Conservation (phyloP, 1,139 yeast genomes). For the Protomyces arabidopsidicola region DNA sequence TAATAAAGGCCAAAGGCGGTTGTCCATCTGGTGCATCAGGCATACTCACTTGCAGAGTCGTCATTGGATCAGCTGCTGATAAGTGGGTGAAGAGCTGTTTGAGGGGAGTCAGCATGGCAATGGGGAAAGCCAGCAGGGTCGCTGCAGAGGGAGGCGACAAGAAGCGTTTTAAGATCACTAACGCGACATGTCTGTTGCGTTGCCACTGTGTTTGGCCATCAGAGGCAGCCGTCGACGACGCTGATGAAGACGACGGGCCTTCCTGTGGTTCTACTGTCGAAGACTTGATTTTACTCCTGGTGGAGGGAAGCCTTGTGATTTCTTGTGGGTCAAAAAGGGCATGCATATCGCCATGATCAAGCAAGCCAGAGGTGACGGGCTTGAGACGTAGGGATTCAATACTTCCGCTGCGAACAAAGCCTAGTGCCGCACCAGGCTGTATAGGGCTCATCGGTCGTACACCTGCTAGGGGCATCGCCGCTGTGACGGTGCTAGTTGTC, state of each 20-base stretch:
- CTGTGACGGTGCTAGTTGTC: neutral
- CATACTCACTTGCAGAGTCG: constrained; percentile 35
- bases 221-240: neutral
- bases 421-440: constrained; percentile 8
- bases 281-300: constrained; percentile 1
- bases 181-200: constrained; percentile 21
- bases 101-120: constrained; percentile 82
- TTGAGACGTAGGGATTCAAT: neutral
- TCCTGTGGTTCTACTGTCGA: neutral
- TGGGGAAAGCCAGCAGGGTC: constrained; percentile 55
- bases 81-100: constrained; percentile 66
- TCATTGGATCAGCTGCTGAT: constrained; percentile 35
- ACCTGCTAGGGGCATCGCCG: neutral
- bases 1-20: constrained; percentile 77
- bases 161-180: constrained; percentile 51
- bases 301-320: constrained; percentile 2
- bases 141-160: constrained; percentile 66
- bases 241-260: neutral
- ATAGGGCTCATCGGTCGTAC: neutral
- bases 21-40: constrained; percentile 74
- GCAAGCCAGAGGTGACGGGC: constrained; percentile 10
- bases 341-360: constrained; percentile 10
- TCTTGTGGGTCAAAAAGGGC: constrained; percentile 3
- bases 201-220: neutral
- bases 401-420: constrained; percentile 3